Evolutionary conservation across 2,329 filamentous ascomycete genomes (phyloP).

Genomic region (Apiospora arundinis): DNA sequence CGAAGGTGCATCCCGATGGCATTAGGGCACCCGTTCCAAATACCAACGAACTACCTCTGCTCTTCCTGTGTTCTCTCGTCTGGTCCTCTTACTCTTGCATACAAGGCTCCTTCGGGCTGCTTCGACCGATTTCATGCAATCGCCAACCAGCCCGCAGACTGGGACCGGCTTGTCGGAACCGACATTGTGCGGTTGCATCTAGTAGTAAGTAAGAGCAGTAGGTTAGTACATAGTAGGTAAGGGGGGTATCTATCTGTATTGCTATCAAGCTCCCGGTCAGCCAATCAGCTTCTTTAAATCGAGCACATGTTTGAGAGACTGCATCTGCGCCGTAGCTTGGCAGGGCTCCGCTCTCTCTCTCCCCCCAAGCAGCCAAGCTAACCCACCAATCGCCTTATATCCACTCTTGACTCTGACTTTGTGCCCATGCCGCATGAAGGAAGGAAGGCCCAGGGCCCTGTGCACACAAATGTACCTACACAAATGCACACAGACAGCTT

Average conservation of each 20-base stretch:
- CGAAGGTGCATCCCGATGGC: neutral
- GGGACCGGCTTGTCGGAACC: slow-evolving; percentile 11
- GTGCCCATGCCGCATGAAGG: neutral
- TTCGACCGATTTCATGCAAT: neutral
- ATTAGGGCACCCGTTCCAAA: neutral
- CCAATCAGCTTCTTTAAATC: slow-evolving; percentile 6
- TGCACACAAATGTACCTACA: neutral
- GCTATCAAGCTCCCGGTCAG: neutral
- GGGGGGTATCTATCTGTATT: too few relatives aligned
- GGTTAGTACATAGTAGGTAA: neutral
- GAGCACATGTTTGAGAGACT: slow-evolving; percentile 6
- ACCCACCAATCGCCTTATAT: neutral
- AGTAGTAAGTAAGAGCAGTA: neutral
- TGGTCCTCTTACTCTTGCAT: neutral
- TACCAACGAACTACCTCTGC: neutral
- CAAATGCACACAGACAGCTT: neutral
- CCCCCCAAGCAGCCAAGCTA: neutral
- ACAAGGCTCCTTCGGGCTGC: neutral
- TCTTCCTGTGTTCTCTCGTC: neutral
- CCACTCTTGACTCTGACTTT: neutral
- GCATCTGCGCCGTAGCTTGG: slow-evolving; percentile 3
- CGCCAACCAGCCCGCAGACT: neutral
- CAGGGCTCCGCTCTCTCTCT: neutral
- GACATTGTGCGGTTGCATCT: neutral
- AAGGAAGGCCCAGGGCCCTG: neutral